Base-by-base conservation (phyloP, 2,329 filamentous ascomycete species). In the Aspergillus sp. region DNA sequence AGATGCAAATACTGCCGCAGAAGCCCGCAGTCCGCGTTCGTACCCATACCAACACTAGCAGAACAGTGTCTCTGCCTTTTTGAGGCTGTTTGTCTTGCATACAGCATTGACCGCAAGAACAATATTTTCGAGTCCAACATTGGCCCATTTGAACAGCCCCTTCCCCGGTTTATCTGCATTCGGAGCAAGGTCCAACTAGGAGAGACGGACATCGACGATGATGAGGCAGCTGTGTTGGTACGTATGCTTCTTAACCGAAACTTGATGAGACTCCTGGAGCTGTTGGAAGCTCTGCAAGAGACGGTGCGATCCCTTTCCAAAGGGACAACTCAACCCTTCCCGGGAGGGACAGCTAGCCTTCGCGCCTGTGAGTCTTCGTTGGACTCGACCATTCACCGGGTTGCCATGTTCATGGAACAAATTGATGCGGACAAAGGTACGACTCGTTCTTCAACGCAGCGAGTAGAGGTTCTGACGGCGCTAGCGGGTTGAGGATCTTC, bases 31-130 rank as follows among this genome's bases (percentile, higher is more conserved):
- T 54, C 60, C 3, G 56, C 62, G 10, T 52, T 65, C 13, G 69
- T 72, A 2, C 75, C 73, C 2, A 60, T 78, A 19, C 74, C 74
- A 2, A 62, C 72, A 2, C 60, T 77, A 2, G 52, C 64, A 5
- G 73, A 78, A 35, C 59, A 62, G 19, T 67, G 61, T 44, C 55
- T 67, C 5, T 56, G 59, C 2, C 54, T 67, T 3, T 60, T 65
- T 33, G 63, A 67, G 35, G 65, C 62, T 0, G 54, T 60, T 7
- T 65, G 65, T 38, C 50, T 59, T 13, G 59, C 64, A 7, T 67
- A 67, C 50, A 56, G 55, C 10, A 59, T 66, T 33, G 57, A 53
- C 11, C 56, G 55, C 10, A 58, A 59, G 17, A 59, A 58, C 20
- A 49, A 46, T 4, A 49, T 65, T 7, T 64, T 67, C 26, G 63